Conservation (phyloP, 2,329 filamentous ascomycete species). For the Periglandula ipomoeae region DNA sequence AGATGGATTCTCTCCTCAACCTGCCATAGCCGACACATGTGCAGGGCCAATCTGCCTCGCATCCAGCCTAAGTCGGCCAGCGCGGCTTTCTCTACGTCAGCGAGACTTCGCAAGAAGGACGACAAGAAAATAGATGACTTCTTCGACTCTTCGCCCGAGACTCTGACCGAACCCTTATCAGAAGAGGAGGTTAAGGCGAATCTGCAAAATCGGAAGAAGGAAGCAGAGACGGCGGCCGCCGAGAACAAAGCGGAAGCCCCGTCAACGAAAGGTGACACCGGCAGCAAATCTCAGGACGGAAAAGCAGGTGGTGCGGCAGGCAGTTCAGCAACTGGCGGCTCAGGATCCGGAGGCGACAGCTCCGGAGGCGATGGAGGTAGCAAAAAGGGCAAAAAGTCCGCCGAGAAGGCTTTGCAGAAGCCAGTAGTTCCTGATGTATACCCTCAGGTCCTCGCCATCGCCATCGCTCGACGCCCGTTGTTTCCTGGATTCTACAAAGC, state of each 20-base stretch:
- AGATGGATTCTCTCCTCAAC: slow-evolving; percentile 19
- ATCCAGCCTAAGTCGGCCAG: slow-evolving; percentile 18
- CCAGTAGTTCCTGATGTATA: slow-evolving; percentile 89
- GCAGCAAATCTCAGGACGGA: slow-evolving; percentile 35
- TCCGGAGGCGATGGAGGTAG: slow-evolving; percentile 47
- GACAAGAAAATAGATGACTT: slow-evolving; percentile 36
- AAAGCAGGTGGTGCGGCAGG: slow-evolving; percentile 31
- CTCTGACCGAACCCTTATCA: slow-evolving; percentile 35
- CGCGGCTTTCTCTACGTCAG: slow-evolving; percentile 28
- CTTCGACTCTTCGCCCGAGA: slow-evolving; percentile 37
- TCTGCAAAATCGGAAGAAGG: slow-evolving; percentile 34
- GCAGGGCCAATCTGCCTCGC: slow-evolving; percentile 22
- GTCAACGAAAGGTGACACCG: slow-evolving; percentile 36
- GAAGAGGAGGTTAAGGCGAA: slow-evolving; percentile 46
- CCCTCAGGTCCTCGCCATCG: slow-evolving; percentile 94
- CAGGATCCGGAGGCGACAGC: slow-evolving; percentile 42
- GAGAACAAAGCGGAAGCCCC: slow-evolving; percentile 35
- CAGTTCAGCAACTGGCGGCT: slow-evolving; percentile 47
- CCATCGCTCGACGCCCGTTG: slow-evolving; percentile 83
- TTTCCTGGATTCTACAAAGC: slow-evolving; percentile 99
- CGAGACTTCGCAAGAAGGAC: slow-evolving; percentile 25
- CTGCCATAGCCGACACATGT: slow-evolving; percentile 20
- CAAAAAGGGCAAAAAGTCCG: slow-evolving; percentile 61
- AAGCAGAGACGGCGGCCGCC: slow-evolving; percentile 35
- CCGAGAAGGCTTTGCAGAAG: slow-evolving; percentile 75